Percentiles rank a stretch among this genome's conserved stretches.
Conservation (phyloP, 139 green algal genomes). For the Picocystis salinarum region DNA sequence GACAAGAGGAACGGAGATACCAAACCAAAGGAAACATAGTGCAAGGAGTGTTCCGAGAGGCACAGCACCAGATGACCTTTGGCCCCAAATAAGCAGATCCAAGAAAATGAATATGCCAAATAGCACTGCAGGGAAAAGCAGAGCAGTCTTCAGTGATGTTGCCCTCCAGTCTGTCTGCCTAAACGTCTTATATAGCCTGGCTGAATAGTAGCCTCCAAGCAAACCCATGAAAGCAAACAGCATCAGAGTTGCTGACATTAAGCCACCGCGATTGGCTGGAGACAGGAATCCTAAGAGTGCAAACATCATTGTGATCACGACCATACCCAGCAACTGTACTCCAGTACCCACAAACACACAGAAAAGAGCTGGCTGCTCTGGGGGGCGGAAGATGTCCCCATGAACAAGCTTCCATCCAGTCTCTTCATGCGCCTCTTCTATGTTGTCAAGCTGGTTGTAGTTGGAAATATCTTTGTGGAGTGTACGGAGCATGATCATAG, state of each 20-base stretch:
- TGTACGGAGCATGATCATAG: constrained; percentile 96
- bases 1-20: constrained; percentile 85
- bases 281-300: constrained; percentile 92
- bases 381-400: constrained; percentile 93
- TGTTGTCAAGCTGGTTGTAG: constrained; percentile 93
- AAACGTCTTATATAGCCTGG: constrained; percentile 76
- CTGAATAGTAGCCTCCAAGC: constrained; percentile 80
- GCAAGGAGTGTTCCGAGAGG: constrained; percentile 91
- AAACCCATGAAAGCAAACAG: constrained; percentile 96
- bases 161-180: constrained; percentile 73
- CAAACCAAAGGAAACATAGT: constrained; percentile 93
- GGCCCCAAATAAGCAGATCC: constrained; percentile 83
- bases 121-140: constrained; percentile 76
- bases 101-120: constrained; percentile 83
- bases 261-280: constrained; percentile 87
- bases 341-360: constrained; percentile 79
- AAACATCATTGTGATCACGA: constrained; percentile 84
- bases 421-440: constrained; percentile 83
- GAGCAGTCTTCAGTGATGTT: constrained; percentile 75
- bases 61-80: constrained; percentile 76
- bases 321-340: constrained; percentile 83
- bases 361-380: constrained; percentile 42
- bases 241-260: constrained; percentile 90
- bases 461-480: constrained; percentile 84
- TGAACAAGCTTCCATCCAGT: constrained; percentile 97